A percentile compares a stretch with the other conserved stretches of the same genome.
Evolutionary conservation across 2,329 filamentous ascomycete genomes (phyloP).

Genomic region (Phyllachora maydis): DNA sequence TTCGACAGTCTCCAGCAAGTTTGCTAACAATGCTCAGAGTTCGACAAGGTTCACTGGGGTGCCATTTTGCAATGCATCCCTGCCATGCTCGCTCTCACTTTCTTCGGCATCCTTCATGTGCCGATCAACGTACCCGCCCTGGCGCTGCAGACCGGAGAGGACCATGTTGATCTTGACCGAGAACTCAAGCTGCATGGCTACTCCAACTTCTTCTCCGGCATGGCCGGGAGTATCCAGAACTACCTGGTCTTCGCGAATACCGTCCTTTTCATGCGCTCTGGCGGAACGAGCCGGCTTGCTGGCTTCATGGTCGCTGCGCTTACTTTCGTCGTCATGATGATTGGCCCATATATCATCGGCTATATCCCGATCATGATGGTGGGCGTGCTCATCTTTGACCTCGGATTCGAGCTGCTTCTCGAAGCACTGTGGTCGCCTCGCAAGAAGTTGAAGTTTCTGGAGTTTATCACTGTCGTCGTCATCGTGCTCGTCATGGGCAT

Average conservation of each 20-base stretch:
- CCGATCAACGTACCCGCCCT: constrained; percentile 95
- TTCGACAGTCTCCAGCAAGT: too few species aligned
- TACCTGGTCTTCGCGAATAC: constrained; percentile 97
- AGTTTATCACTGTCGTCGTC: constrained; percentile 74
- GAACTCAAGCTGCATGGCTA: constrained; percentile 85
- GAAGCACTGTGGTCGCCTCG: constrained; percentile 81
- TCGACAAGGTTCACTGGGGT: constrained; percentile 61
- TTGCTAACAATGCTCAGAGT: constrained; percentile 30
- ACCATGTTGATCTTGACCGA: constrained; percentile 76
- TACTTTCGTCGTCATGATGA: constrained; percentile 64
- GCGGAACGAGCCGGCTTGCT: constrained; percentile 69
- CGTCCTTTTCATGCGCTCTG: constrained; percentile 86
- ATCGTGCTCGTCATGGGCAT: constrained; percentile 94
- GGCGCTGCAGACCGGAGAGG: constrained; percentile 76
- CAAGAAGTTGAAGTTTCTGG: constrained; percentile 67
- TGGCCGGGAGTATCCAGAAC: constrained; percentile 78
- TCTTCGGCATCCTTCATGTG: constrained; percentile 92
- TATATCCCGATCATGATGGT: constrained; percentile 96
- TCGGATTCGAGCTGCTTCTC: constrained; percentile 77
- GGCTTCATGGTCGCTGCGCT: constrained; percentile 66
- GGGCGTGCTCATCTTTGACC: constrained; percentile 79
- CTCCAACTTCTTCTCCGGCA: constrained; percentile 79
- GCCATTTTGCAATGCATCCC: constrained; percentile 72
- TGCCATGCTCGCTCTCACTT: constrained; percentile 90
- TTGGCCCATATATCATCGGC: constrained; percentile 75